Percentiles rank a stretch among this genome's conserved stretches.
Evolutionary conservation across 2,329 filamentous ascomycete genomes (phyloP).

Genomic region (Cordyceps fumosorosea): DNA sequence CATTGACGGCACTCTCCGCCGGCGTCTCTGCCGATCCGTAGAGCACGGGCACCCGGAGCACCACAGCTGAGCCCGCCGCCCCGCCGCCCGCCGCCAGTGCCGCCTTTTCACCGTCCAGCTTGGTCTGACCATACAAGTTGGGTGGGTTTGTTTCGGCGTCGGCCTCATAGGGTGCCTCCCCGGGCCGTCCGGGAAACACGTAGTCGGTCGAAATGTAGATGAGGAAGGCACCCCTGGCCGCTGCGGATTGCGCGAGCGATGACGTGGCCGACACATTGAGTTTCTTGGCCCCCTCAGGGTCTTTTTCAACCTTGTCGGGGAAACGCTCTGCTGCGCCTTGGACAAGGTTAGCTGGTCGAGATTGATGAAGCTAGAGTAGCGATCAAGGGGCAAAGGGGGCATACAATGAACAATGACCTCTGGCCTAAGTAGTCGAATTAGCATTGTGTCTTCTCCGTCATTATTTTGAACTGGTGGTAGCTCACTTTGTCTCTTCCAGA

Average conservation of each 20-base stretch:
- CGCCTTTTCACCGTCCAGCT: constrained; percentile 54
- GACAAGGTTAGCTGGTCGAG: background rate
- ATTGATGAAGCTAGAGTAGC: background rate
- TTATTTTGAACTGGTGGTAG: constrained; percentile 2
- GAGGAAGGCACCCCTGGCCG: constrained; percentile 53
- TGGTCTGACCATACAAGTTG: constrained; percentile 65
- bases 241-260: constrained; percentile 59
- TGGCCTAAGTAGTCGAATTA: constrained; percentile 43
- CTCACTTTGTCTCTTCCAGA: constrained; percentile 51
- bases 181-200: constrained; percentile 64
- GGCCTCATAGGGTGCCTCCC: constrained; percentile 77
- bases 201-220: constrained; percentile 82
- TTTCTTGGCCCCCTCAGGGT: constrained; percentile 66
- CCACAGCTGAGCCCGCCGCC: constrained; percentile 52
- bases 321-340: constrained; percentile 80
- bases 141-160: constrained; percentile 59
- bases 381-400: constrained; percentile 22
- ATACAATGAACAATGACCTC: constrained; percentile 75
- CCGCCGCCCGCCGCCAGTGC: constrained; percentile 56
- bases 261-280: constrained; percentile 70
- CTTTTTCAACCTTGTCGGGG: constrained; percentile 75
- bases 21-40: constrained; percentile 69
- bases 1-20: constrained; percentile 76
- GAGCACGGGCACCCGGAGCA: constrained; percentile 75
- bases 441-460: background rate